These are phyloP conservation scores for Phialocephala sp. DNA, from an alignment of 2,329 filamentous ascomycete species.

Conservation along the genomic window DNA sequence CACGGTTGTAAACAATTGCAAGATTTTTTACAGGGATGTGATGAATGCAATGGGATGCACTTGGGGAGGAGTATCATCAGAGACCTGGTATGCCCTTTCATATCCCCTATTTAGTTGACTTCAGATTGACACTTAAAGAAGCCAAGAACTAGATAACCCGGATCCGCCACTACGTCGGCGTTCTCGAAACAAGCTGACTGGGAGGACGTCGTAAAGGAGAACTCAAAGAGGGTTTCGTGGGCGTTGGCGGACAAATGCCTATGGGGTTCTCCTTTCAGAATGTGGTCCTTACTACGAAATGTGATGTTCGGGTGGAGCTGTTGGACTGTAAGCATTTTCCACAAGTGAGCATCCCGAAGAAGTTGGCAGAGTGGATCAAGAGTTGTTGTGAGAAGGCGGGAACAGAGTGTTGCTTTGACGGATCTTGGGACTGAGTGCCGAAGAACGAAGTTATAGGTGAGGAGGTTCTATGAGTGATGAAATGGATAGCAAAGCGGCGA, in stretches of 20 bases:
- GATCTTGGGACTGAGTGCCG: neutral
- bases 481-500: too few species aligned
- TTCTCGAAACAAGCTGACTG: neutral
- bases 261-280: neutral
- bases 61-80: neutral
- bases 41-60: neutral
- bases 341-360: neutral
- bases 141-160: neutral
- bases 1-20: neutral
- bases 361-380: slow-evolving; percentile 4
- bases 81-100: neutral
- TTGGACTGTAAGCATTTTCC: slow-evolving; percentile 4
- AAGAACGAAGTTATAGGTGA: neutral
- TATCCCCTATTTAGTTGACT: too few species aligned
- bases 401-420: neutral
- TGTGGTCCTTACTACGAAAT: neutral
- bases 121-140: neutral
- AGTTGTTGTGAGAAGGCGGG: neutral
- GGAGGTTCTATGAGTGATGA: too few species aligned
- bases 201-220: neutral
- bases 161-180: neutral
- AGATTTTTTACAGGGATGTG: neutral
- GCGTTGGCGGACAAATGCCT: neutral
- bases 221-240: neutral
- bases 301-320: neutral